Evolutionary conservation across 2,329 filamentous ascomycete species (phyloP).

Genomic region (Epichloe typhina): DNA sequence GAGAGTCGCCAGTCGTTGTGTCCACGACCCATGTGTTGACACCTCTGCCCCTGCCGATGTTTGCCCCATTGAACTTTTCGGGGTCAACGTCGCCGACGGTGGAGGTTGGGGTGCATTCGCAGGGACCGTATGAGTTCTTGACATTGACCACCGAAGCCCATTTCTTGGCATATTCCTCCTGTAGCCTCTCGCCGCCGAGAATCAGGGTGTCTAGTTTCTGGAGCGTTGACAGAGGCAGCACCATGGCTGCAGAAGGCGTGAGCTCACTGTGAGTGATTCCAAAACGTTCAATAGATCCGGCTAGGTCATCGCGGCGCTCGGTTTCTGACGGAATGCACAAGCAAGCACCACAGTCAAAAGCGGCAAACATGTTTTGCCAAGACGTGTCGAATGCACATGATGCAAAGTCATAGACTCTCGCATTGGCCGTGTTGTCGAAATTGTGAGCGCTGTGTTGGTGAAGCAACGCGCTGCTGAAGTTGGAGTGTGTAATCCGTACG

Average conservation of each 20-base stretch:
- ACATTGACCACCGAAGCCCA: conserved; percentile 2
- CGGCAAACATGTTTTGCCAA: conserved; percentile 10
- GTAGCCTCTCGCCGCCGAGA: conserved; percentile 1
- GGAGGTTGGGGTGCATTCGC: conserved; percentile 2
- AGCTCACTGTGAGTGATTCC: neutral
- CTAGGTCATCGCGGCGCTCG: conserved; percentile 4
- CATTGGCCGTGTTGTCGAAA: conserved; percentile 2
- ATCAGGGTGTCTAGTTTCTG: conserved; percentile 2
- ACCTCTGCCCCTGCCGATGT: conserved; percentile 7
- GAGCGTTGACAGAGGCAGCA: neutral
- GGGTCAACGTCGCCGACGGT: conserved; percentile 10
- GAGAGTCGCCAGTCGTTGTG: neutral
- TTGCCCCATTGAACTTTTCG: conserved; percentile 10
- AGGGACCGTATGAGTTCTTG: conserved; percentile 3
- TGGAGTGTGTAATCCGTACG: conserved; percentile 22
- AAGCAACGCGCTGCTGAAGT: conserved; percentile 6
- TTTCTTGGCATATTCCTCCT: neutral
- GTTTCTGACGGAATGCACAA: conserved; percentile 10
- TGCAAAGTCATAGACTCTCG: conserved; percentile 13
- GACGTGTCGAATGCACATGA: conserved; percentile 12
- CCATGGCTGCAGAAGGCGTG: conserved; percentile 2
- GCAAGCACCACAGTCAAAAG: conserved; percentile 9
- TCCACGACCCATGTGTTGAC: conserved; percentile 8
- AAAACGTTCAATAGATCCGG: neutral
- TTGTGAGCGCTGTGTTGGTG: conserved; percentile 7